These are phyloP conservation scores for Phlyctochytrium arcticum DNA, from an alignment of 192 early-diverging fungal genomes.

Conservation along the genomic window DNA sequence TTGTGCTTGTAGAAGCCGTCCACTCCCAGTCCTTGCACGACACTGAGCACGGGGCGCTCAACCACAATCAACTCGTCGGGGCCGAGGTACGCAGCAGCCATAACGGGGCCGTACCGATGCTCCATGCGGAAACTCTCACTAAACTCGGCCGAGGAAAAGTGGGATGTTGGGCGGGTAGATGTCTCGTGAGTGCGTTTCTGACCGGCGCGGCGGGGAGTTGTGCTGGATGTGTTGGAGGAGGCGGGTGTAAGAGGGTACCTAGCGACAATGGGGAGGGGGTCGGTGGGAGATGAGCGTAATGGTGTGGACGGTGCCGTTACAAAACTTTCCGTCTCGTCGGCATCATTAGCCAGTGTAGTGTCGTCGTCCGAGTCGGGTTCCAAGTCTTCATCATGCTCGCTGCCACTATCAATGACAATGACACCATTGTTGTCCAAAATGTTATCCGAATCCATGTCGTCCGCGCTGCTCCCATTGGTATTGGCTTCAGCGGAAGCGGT, in stretches of 20 bases:
- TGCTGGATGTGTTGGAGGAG: too few relatives aligned
- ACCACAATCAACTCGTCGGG: slow-evolving; percentile 75
- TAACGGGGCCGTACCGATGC: slow-evolving; percentile 78
- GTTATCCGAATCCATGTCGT: slow-evolving; percentile 20
- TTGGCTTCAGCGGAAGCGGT: neutral
- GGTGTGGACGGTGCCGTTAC: too few relatives aligned
- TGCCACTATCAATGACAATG: neutral
- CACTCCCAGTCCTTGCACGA: slow-evolving; percentile 68
- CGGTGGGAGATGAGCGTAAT: too few relatives aligned
- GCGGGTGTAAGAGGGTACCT: too few relatives aligned
- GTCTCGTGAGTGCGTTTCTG: neutral
- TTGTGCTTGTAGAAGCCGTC: slow-evolving; percentile 77
- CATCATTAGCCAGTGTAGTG: neutral
- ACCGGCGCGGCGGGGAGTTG: too few relatives aligned
- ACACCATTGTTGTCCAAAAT: slow-evolving; percentile 7
- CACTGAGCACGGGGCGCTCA: slow-evolving; percentile 80
- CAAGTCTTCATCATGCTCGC: slow-evolving; percentile 11
- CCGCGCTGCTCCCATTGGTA: slow-evolving; percentile 34
- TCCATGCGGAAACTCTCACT: slow-evolving; percentile 54
- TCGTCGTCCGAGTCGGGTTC: slow-evolving; percentile 5
- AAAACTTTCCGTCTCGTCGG: slow-evolving; percentile 1
- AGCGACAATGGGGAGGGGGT: slow-evolving; percentile 1
- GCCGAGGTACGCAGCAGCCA: slow-evolving; percentile 73
- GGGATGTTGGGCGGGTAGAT: neutral
- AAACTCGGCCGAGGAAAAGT: neutral